A percentile compares a stretch with the other conserved stretches of the same genome.
Evolutionary conservation across 257 asterid species (phyloP).

Genomic region (Przewalskia tangutica): DNA sequence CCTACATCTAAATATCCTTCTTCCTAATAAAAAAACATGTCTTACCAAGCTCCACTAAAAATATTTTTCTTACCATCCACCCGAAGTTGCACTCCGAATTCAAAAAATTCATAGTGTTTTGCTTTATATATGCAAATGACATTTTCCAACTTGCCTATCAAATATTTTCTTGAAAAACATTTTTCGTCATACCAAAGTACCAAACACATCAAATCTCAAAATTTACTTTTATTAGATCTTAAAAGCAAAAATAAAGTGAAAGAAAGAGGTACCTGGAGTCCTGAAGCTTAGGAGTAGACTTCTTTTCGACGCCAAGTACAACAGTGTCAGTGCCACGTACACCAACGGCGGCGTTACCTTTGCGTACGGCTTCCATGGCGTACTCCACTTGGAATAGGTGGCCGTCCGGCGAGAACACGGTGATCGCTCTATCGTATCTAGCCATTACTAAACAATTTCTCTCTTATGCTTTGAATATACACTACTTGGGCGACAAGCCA

Average conservation of each 20-base stretch:
- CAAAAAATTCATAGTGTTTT: no score
- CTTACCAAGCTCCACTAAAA: no score
- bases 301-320: conserved; percentile 93
- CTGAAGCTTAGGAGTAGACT: conserved; percentile 93
- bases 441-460: conserved; percentile 35
- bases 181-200: no score
- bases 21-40: no score
- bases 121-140: no score
- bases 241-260: background rate
- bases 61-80: no score
- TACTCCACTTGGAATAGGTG: conserved; percentile 95
- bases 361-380: conserved; percentile 96
- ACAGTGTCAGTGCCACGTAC: conserved; percentile 83
- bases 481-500: conserved; percentile 7
- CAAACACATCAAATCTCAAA: background rate
- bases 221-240: background rate
- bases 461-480: no score
- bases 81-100: no score
- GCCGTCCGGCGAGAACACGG: conserved; percentile 96
- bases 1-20: no score
- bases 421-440: conserved; percentile 86
- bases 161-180: no score
- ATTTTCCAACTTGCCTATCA: no score
- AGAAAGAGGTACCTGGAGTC: conserved; percentile 50
- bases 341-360: conserved; percentile 94